Evolutionary conservation across 2,329 filamentous ascomycete species (phyloP).

Genomic region (Colletotrichum falcatum): DNA sequence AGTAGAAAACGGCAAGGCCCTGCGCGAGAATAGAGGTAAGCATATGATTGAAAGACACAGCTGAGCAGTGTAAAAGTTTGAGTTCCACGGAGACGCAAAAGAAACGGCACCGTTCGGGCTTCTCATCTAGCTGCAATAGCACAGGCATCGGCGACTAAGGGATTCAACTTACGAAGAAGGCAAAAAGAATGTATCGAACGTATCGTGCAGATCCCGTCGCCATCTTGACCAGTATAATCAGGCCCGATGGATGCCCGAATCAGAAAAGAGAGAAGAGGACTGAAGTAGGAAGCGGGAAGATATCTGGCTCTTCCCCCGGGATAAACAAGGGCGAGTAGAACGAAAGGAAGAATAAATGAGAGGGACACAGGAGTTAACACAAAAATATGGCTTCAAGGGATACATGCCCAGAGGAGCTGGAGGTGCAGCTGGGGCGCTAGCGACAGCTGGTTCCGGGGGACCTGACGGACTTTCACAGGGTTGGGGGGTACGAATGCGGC

Average conservation of each 20-base stretch:
- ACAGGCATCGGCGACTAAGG: neutral
- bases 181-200: slow-evolving; percentile 82
- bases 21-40: slow-evolving; percentile 47
- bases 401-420: slow-evolving; percentile 35
- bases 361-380: slow-evolving; percentile 11
- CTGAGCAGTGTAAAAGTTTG: neutral
- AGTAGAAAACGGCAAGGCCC: slow-evolving; percentile 82
- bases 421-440: slow-evolving; percentile 15
- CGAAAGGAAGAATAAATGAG: neutral
- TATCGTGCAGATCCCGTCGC: slow-evolving; percentile 80
- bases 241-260: slow-evolving; percentile 16
- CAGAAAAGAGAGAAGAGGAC: slow-evolving; percentile 2
- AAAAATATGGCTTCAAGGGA: slow-evolving; percentile 25
- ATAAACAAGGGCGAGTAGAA: slow-evolving; percentile 8
- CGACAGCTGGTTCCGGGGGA: slow-evolving; percentile 11
- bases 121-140: neutral
- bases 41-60: neutral
- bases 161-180: slow-evolving; percentile 77
- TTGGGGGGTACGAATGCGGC: slow-evolving; percentile 36
- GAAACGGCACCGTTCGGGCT: neutral
- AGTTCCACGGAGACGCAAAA: neutral
- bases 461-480: slow-evolving; percentile 30
- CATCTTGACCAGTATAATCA: slow-evolving; percentile 54
- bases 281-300: slow-evolving; percentile 12
- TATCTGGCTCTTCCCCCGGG: slow-evolving; percentile 2